Evolutionary conservation across 345 rosid genomes (phyloP).

Genomic region (Cardamine occulta): DNA sequence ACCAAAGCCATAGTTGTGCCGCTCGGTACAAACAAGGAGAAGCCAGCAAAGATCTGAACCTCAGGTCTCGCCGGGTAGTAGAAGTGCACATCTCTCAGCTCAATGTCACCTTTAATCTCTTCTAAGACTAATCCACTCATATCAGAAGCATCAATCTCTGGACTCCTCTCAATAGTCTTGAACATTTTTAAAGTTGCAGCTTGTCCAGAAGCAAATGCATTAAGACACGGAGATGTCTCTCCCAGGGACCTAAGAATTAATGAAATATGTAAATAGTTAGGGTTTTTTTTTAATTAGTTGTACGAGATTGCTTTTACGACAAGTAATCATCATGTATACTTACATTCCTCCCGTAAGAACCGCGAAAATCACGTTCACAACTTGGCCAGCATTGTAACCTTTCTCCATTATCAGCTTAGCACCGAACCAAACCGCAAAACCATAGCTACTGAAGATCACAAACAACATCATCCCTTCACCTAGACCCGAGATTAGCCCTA

Average conservation of each 20-base stretch:
- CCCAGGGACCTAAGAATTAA: constrained; percentile 58
- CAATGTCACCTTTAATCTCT: constrained; percentile 45
- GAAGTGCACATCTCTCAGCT: constrained; percentile 44
- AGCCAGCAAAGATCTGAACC: constrained; percentile 45
- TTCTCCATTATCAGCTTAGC: constrained; percentile 7
- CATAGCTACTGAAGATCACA: constrained; percentile 24
- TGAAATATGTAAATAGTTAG: not conserved
- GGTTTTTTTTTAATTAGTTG: not conserved
- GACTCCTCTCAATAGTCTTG: constrained; percentile 43
- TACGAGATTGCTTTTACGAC: not conserved
- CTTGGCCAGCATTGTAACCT: constrained; percentile 32
- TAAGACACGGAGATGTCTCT: constrained; percentile 26
- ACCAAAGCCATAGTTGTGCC: constrained; percentile 52
- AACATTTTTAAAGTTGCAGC: constrained; percentile 45
- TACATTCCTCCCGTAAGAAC: constrained; percentile 26
- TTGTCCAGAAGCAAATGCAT: constrained; percentile 68
- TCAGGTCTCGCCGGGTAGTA: constrained; percentile 49
- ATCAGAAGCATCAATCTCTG: constrained; percentile 45
- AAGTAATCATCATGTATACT: not conserved
- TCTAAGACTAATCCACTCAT: constrained; percentile 31
- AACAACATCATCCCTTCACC: constrained; percentile 22
- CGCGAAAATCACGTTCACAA: constrained; percentile 23
- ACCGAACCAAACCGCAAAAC: constrained; percentile 33
- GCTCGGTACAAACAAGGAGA: constrained; percentile 44
- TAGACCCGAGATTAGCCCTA: constrained; percentile 27